A percentile compares a stretch with the other conserved stretches of the same genome.
These are phyloP conservation scores for Neoarthrinium moseri DNA, from an alignment of 2,329 filamentous ascomycete genomes.

Conservation along the genomic window DNA sequence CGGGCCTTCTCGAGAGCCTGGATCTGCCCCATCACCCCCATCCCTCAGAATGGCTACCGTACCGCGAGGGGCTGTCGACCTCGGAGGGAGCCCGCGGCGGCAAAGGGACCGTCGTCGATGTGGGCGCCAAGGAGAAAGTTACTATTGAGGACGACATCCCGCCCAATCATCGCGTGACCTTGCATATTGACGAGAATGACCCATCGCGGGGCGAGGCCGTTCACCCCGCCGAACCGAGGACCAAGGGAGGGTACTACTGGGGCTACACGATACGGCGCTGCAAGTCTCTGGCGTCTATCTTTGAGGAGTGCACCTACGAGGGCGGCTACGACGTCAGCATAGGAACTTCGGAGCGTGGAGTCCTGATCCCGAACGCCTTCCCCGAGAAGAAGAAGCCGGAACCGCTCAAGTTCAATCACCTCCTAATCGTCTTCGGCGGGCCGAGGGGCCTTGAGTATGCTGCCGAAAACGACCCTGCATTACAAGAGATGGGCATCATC, in stretches of 20 bases:
- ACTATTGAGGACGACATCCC: constrained; percentile 62
- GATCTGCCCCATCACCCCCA: constrained; percentile 85
- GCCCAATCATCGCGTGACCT: constrained; percentile 69
- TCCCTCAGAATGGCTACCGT: constrained; percentile 73
- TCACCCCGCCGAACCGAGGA: constrained; percentile 66
- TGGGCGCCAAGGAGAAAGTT: constrained; percentile 55
- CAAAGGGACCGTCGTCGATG: constrained; percentile 53
- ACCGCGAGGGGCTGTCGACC: constrained; percentile 73
- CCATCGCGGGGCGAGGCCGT: constrained; percentile 57
- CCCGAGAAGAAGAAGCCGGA: constrained; percentile 36
- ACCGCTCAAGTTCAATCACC: constrained; percentile 58
- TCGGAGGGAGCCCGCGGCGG: constrained; percentile 35
- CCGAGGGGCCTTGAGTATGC: constrained; percentile 78
- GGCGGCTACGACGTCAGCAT: constrained; percentile 81
- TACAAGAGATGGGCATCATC: constrained; percentile 60
- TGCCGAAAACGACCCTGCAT: constrained; percentile 56
- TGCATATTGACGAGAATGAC: constrained; percentile 58
- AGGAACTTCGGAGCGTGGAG: constrained; percentile 78
- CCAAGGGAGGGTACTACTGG: constrained; percentile 83
- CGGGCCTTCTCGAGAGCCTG: constrained; percentile 71
- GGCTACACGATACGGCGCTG: constrained; percentile 72
- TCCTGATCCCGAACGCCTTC: constrained; percentile 46
- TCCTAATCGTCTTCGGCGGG: constrained; percentile 78
- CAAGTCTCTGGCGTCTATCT: constrained; percentile 66
- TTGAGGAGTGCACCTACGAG: constrained; percentile 73